phyloP scores from a whole-genome alignment of 306 rosid species.

The Quercus glauca region DNA sequence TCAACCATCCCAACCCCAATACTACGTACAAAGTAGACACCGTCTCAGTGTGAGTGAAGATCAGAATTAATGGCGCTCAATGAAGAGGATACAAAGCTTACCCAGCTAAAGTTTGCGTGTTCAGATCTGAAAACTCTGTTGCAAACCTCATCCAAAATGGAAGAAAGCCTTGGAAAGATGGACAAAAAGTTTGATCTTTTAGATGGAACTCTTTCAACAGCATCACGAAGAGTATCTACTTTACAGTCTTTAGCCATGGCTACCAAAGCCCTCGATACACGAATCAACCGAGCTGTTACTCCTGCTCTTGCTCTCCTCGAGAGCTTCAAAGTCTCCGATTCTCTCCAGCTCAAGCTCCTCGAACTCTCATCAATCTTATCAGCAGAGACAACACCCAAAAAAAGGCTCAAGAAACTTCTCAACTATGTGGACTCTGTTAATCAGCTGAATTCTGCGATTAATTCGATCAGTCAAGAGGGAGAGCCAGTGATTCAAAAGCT shows the following conservation, averaged over 20 bases:
- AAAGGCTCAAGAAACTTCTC: slow-evolving; percentile 40
- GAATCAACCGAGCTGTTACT: slow-evolving; percentile 68
- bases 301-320: slow-evolving; percentile 65
- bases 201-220: slow-evolving; percentile 45
- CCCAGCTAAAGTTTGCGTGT: slow-evolving; percentile 49
- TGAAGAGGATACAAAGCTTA: slow-evolving; percentile 24
- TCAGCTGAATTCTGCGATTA: slow-evolving; percentile 43
- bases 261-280: slow-evolving; percentile 68
- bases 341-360: slow-evolving; percentile 50
- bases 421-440: slow-evolving; percentile 62
- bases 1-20: not conserved
- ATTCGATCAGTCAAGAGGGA: slow-evolving; percentile 48
- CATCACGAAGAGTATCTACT: slow-evolving; percentile 60
- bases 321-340: slow-evolving; percentile 52
- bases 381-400: slow-evolving; percentile 19
- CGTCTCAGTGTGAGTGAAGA: not conserved
- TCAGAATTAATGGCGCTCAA: slow-evolving; percentile 36
- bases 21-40: not conserved
- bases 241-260: slow-evolving; percentile 77
- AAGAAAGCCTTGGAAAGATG: slow-evolving; percentile 39
- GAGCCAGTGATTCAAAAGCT: slow-evolving; percentile 75
- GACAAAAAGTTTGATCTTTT: slow-evolving; percentile 44
- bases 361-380: slow-evolving; percentile 39
- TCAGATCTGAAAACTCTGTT: slow-evolving; percentile 54
- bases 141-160: slow-evolving; percentile 35